Evolutionary conservation across 257 asterid species (phyloP).

Genomic region (Rhazya stricta): DNA sequence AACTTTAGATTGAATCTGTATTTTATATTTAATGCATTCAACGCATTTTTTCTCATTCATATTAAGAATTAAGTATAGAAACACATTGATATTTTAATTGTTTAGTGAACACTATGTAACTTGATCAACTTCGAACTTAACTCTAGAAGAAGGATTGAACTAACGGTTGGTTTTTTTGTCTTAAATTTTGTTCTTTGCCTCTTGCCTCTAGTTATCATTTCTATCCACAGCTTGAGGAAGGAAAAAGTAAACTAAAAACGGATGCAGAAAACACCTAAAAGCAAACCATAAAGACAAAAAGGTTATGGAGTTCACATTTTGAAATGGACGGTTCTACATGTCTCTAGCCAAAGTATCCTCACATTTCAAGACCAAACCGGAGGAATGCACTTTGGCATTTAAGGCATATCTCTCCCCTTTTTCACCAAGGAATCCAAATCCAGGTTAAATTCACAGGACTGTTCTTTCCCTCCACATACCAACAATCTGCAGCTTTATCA

Average conservation of each 20-base stretch:
- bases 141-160: too few species aligned
- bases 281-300: not conserved
- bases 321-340: not conserved
- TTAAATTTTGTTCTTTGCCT: too few species aligned
- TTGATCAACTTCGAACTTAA: too few species aligned
- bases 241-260: not conserved
- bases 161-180: too few species aligned
- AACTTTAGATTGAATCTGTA: too few species aligned
- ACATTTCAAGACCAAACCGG: not conserved
- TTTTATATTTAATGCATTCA: too few species aligned
- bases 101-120: too few species aligned
- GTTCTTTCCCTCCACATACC: constrained; percentile 34
- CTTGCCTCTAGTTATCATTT: not conserved
- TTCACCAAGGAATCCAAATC: not conserved
- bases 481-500: constrained; percentile 27
- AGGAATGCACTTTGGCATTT: not conserved
- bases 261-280: not conserved
- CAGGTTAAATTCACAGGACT: constrained; percentile 19
- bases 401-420: not conserved
- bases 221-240: too few species aligned
- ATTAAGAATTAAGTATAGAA: too few species aligned
- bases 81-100: too few species aligned
- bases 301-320: not conserved
- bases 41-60: too few species aligned
- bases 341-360: not conserved